Conservation (phyloP, 2,329 filamentous ascomycete genomes). For the Colletotrichum euphorbiae region DNA sequence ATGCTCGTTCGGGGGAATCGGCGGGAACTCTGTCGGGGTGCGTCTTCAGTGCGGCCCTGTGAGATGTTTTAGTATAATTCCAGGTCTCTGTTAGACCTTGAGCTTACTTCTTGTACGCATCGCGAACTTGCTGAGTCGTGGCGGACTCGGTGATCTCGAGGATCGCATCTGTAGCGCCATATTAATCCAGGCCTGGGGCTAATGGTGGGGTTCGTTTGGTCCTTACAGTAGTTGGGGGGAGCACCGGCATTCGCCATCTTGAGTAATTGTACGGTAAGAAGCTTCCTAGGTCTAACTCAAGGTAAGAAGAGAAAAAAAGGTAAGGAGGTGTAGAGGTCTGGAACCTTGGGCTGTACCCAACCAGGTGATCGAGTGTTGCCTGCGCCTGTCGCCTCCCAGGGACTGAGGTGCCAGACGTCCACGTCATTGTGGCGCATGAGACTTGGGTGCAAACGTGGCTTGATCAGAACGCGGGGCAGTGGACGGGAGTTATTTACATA, state of each 20-base stretch:
- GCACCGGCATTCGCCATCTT: conserved; percentile 46
- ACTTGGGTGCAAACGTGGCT: conserved; percentile 44
- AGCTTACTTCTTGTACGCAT: conserved; percentile 88
- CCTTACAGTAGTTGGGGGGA: conserved; percentile 71
- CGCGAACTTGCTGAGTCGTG: conserved; percentile 84
- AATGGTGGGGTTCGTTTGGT: conserved; percentile 9
- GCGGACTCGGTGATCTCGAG: conserved; percentile 81
- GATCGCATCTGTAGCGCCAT: conserved; percentile 69
- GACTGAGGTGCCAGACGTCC: conserved; percentile 39
- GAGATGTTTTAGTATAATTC: conserved; percentile 39
- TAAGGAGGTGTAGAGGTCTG: neutral
- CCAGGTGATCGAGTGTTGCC: conserved; percentile 1
- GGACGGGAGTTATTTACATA: too few relatives aligned
- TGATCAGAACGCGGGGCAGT: conserved; percentile 29
- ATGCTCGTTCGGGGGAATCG: conserved; percentile 83
- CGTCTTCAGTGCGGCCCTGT: conserved; percentile 86
- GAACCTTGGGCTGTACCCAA: conserved; percentile 9
- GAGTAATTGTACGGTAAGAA: neutral
- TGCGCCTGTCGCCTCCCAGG: neutral
- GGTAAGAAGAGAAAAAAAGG: neutral
- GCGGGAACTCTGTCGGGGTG: conserved; percentile 91
- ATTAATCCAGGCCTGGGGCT: conserved; percentile 27
- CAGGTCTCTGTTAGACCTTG: neutral
- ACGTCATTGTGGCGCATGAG: conserved; percentile 57
- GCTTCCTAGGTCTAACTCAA: neutral